Evolutionary conservation across 2,329 filamentous ascomycete genomes (phyloP).

Genomic region (Aspergillus glaucus): DNA sequence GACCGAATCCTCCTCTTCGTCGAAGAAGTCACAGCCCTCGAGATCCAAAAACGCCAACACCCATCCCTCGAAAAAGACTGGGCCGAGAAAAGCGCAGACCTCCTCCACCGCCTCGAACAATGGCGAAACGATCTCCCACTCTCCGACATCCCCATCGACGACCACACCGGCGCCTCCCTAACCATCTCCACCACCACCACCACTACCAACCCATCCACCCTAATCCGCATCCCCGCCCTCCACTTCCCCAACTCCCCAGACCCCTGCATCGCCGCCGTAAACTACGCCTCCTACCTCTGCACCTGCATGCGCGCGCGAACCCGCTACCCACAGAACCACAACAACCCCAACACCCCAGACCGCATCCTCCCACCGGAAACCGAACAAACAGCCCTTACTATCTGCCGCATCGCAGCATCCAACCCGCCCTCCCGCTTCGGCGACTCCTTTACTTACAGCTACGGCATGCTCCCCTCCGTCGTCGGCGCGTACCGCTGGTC

Average conservation of each 20-base stretch:
- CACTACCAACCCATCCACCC: neutral
- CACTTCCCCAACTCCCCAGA: conserved; percentile 6
- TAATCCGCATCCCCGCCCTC: conserved; percentile 6
- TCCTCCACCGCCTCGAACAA: conserved; percentile 1
- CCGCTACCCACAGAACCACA: conserved; percentile 2
- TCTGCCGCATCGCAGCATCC: conserved; percentile 8
- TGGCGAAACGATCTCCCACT: conserved; percentile 4
- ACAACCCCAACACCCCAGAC: neutral
- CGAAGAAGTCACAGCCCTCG: conserved; percentile 7
- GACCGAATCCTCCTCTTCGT: conserved; percentile 6
- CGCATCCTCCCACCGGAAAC: conserved; percentile 6
- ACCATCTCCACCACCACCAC: conserved; percentile 5
- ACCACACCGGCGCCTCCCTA: conserved; percentile 3
- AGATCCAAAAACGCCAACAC: conserved; percentile 9
- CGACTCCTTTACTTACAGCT: conserved; percentile 7
- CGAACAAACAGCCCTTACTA: conserved; percentile 6
- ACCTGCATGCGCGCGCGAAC: conserved; percentile 7
- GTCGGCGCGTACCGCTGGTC: conserved; percentile 11
- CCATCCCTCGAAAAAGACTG: conserved; percentile 2
- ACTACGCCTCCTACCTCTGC: conserved; percentile 10
- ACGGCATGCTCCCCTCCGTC: conserved; percentile 10
- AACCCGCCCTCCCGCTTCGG: conserved; percentile 5
- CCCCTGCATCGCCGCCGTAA: conserved; percentile 7
- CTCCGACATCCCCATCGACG: conserved; percentile 6
- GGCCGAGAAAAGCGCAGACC: conserved; percentile 2